Evolutionary conservation across 768 basidiomycete genomes (phyloP).

Genomic region (Boletus edulis): DNA sequence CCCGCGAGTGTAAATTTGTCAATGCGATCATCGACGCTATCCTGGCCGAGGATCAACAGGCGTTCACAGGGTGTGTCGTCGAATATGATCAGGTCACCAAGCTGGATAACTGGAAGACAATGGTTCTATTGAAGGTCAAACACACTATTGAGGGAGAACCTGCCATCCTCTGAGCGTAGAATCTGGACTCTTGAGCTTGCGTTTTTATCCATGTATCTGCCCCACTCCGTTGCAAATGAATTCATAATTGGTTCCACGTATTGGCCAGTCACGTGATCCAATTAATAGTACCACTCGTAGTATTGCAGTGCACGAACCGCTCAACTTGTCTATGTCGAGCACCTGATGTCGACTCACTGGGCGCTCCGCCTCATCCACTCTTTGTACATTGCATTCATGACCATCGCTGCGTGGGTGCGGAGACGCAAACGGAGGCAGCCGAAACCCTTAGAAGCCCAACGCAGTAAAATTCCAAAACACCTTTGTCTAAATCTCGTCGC

Average conservation of each 20-base stretch:
- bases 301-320: no score
- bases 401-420: slow-evolving; percentile 40
- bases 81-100: slow-evolving; percentile 92
- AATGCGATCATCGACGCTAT: slow-evolving; percentile 75
- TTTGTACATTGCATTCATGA: slow-evolving; percentile 47
- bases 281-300: no score
- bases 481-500: slow-evolving; percentile 62
- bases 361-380: slow-evolving; percentile 57
- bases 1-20: slow-evolving; percentile 91
- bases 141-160: slow-evolving; percentile 64
- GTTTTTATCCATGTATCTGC: neutral
- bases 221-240: neutral
- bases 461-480: slow-evolving; percentile 61
- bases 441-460: slow-evolving; percentile 45
- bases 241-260: slow-evolving; percentile 24
- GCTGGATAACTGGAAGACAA: slow-evolving; percentile 96
- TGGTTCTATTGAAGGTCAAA: slow-evolving; percentile 88
- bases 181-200: neutral
- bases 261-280: slow-evolving; percentile 20
- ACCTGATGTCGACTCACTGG: slow-evolving; percentile 40
- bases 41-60: slow-evolving; percentile 65
- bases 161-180: slow-evolving; percentile 25
- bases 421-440: slow-evolving; percentile 39
- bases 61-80: slow-evolving; percentile 79
- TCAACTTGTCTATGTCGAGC: slow-evolving; percentile 8